Evolutionary conservation across 106 monocot genomes (phyloP), one percentile per base, ranked within the genome.

Genomic region (Ottelia alismoides): DNA sequence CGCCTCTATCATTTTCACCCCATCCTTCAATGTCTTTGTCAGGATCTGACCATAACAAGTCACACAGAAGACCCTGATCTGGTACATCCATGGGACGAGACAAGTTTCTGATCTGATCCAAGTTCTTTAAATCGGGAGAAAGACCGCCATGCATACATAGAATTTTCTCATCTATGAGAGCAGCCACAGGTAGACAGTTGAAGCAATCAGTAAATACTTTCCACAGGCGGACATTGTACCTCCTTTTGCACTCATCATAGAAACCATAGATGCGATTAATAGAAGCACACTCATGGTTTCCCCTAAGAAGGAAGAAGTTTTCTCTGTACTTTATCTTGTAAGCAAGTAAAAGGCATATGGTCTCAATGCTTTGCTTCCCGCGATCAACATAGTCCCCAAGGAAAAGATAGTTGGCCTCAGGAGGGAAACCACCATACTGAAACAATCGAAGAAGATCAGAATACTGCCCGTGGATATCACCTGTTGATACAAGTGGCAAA

Each of bases 21-120:
- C 59, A 60, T 40, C 59, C 59, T 25, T 27, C 46, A 45, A 60
- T 45, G 22, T 60, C 46, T 22, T 22, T 47, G 7, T 60, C 46
- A 18, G 59, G 59, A 25, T 60, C 59, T 1, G 59, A 60, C 59
- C 59, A 60, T 21, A 60, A 45, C 27, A 60, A 45, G n/a, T 60
- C 59, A 45, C 59, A 60, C 12, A 60, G 30, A 17, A 60, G 45
- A 2, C 59, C 59, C n/a, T 26, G 43, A 23, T 60, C 59, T 10
- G 59, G 45, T 16, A 60, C 46, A 22, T 19, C 10, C n/a, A n/a
- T n/a, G n/a, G n/a, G n/a, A n/a, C n/a, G n/a, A n/a, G n/a, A n/a
- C n/a, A n/a, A n/a, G n/a, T 40, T 57, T 23, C 35, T 31, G 9
- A 57, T 57, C 31, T 57, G 57, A 22, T 57, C 57, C 20, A 57